Conservation (phyloP, 1,284 basidiomycete genomes). For the Phellinidium pouzarii region DNA sequence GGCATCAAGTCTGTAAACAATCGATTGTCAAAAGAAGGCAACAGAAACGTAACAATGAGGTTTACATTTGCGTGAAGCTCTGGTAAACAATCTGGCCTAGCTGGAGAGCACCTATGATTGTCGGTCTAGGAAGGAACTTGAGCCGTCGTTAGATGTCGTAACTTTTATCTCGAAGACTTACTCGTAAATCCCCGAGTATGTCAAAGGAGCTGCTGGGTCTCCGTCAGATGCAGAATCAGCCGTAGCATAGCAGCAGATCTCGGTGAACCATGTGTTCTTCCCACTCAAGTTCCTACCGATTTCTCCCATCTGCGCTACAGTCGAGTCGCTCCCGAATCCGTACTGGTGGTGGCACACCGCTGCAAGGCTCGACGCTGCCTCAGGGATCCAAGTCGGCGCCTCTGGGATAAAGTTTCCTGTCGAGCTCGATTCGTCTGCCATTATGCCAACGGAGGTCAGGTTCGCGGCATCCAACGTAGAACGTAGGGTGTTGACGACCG, state of each 20-base stretch:
- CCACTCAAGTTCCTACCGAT: slow-evolving; percentile 23
- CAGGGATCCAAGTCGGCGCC: slow-evolving; percentile 24
- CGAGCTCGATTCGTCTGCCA: slow-evolving; percentile 24
- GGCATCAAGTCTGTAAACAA: slow-evolving; percentile 19
- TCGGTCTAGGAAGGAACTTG: slow-evolving; percentile 15
- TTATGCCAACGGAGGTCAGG: slow-evolving; percentile 22
- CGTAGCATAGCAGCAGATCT: slow-evolving; percentile 24
- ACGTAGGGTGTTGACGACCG: slow-evolving; percentile 24
- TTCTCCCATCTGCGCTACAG: slow-evolving; percentile 20
- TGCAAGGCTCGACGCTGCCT: slow-evolving; percentile 22
- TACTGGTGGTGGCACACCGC: slow-evolving; percentile 27
- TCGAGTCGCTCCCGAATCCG: slow-evolving; percentile 21
- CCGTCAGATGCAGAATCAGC: neutral
- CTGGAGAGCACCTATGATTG: slow-evolving; percentile 25
- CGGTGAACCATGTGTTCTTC: slow-evolving; percentile 25
- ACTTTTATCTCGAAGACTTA: slow-evolving; percentile 13
- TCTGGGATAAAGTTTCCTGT: slow-evolving; percentile 23
- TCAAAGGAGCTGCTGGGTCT: slow-evolving; percentile 16
- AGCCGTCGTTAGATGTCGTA: neutral
- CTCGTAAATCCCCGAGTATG: slow-evolving; percentile 19
- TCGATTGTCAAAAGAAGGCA: neutral
- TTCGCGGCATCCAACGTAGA: slow-evolving; percentile 21
- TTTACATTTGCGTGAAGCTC: slow-evolving; percentile 23
- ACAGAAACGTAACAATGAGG: neutral
- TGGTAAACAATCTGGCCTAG: slow-evolving; percentile 25